A percentile compares a stretch with the other conserved stretches of the same genome.
These are phyloP conservation scores for Aspergillus tamarii DNA, from an alignment of 2,329 filamentous ascomycete genomes.

Conservation along the genomic window DNA sequence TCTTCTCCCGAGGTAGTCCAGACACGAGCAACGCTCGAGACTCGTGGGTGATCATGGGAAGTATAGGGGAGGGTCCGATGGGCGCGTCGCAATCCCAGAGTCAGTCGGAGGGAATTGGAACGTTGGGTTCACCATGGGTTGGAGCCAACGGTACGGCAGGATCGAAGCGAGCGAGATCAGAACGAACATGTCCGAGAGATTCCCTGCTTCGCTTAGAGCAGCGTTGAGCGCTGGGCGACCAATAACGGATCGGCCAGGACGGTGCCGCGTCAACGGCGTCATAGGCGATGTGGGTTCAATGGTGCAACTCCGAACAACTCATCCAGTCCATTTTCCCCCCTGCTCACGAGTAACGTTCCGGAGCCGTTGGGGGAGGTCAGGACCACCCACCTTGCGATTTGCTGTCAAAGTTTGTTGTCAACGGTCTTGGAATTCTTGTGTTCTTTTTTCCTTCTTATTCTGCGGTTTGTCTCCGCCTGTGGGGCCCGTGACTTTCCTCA, in stretches of 20 bases:
- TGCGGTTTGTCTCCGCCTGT: not conserved
- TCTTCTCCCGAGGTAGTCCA: conserved; percentile 24
- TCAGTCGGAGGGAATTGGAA: conserved; percentile 2
- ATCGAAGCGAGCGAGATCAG: conserved; percentile 35
- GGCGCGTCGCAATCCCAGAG: conserved; percentile 4
- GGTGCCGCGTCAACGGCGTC: not conserved
- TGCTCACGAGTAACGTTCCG: not conserved
- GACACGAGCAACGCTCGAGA: conserved; percentile 22
- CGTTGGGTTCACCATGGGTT: conserved; percentile 16
- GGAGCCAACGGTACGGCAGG: conserved; percentile 33
- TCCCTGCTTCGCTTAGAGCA: conserved; percentile 20
- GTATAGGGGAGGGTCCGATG: conserved; percentile 14
- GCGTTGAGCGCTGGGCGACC: conserved; percentile 1
- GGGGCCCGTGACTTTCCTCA: not conserved
- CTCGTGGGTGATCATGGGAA: conserved; percentile 27
- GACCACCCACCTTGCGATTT: not conserved
- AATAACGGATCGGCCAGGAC: not conserved
- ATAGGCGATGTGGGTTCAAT: not conserved
- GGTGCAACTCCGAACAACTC: not conserved
- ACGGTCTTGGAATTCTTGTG: too few relatives aligned
- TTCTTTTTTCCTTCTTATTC: not conserved
- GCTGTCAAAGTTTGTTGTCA: too few relatives aligned
- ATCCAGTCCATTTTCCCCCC: not conserved
- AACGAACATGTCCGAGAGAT: conserved; percentile 35
- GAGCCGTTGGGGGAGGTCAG: not conserved